phyloP scores from a whole-genome alignment of 306 rosid species.

The Fragaria nilgerrensis region DNA sequence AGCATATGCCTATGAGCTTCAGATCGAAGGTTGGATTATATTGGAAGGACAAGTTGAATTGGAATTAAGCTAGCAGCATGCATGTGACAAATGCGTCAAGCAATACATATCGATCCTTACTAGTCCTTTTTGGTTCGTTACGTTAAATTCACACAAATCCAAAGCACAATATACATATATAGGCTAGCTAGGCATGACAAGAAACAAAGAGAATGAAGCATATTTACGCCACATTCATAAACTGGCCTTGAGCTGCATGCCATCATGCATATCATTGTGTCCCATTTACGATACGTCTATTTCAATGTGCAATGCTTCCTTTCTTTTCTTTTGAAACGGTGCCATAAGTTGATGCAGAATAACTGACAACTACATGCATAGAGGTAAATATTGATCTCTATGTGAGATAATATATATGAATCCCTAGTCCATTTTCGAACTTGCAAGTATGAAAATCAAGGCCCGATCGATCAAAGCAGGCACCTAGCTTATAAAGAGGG shows the following conservation, averaged over 20 bases:
- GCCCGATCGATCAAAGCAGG: not conserved
- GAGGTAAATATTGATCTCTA: not conserved
- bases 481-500: not conserved
- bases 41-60: too few relatives aligned
- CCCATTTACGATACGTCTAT: not conserved
- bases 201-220: not conserved
- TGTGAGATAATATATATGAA: too few relatives aligned
- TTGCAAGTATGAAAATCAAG: not conserved
- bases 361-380: not conserved
- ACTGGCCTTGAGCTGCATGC: not conserved
- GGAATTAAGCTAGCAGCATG: too few relatives aligned
- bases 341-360: not conserved
- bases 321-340: too few relatives aligned
- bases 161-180: not conserved
- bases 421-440: not conserved
- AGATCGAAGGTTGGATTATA: too few relatives aligned
- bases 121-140: slow-evolving; percentile 36
- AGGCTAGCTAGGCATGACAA: not conserved
- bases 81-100: too few relatives aligned
- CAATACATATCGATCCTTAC: too few relatives aligned
- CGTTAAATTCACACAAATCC: slow-evolving; percentile 93
- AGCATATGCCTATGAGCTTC: too few relatives aligned
- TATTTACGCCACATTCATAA: not conserved
- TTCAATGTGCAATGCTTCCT: not conserved
- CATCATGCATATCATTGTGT: not conserved